Evolutionary conservation across 2,329 filamentous ascomycete genomes (phyloP).

Genomic region (Coniella vitis): DNA sequence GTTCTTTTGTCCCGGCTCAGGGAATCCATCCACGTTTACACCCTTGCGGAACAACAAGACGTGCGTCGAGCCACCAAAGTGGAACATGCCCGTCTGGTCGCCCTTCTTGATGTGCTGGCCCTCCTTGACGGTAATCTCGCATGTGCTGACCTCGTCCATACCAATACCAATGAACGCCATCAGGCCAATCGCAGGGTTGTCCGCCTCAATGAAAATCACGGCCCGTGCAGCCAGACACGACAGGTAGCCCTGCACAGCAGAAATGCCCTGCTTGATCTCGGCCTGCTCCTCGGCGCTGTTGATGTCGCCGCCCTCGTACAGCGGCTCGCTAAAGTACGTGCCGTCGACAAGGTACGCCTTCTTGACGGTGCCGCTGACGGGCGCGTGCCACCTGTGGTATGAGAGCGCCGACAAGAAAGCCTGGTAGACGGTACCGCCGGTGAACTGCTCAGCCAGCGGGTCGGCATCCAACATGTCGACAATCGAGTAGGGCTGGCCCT

Average conservation of each 20-base stretch:
- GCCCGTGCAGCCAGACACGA: slow-evolving; percentile 62
- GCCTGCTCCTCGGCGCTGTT: slow-evolving; percentile 20
- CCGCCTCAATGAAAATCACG: slow-evolving; percentile 41
- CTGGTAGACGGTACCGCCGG: slow-evolving; percentile 61
- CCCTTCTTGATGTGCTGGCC: slow-evolving; percentile 63
- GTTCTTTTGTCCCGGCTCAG: slow-evolving; percentile 26
- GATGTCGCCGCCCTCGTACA: slow-evolving; percentile 33
- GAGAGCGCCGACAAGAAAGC: slow-evolving; percentile 60
- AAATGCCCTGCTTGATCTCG: slow-evolving; percentile 30
- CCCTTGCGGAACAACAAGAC: slow-evolving; percentile 59
- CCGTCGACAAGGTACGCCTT: slow-evolving; percentile 50
- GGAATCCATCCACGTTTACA: slow-evolving; percentile 39
- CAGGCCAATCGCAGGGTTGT: slow-evolving; percentile 56
- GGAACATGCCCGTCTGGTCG: slow-evolving; percentile 70
- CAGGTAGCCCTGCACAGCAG: slow-evolving; percentile 57
- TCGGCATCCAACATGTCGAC: slow-evolving; percentile 57
- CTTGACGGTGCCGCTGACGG: slow-evolving; percentile 55
- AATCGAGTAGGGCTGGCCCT: slow-evolving; percentile 61
- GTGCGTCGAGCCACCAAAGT: slow-evolving; percentile 68
- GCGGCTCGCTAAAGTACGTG: slow-evolving; percentile 60
- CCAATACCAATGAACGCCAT: slow-evolving; percentile 66
- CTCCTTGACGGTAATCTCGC: slow-evolving; percentile 61
- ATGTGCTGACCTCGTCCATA: slow-evolving; percentile 71
- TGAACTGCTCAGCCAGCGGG: slow-evolving; percentile 45
- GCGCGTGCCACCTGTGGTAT: slow-evolving; percentile 68